These are phyloP conservation scores for Closterium sp. DNA, from an alignment of 139 green algal species.

Conservation along the genomic window DNA sequence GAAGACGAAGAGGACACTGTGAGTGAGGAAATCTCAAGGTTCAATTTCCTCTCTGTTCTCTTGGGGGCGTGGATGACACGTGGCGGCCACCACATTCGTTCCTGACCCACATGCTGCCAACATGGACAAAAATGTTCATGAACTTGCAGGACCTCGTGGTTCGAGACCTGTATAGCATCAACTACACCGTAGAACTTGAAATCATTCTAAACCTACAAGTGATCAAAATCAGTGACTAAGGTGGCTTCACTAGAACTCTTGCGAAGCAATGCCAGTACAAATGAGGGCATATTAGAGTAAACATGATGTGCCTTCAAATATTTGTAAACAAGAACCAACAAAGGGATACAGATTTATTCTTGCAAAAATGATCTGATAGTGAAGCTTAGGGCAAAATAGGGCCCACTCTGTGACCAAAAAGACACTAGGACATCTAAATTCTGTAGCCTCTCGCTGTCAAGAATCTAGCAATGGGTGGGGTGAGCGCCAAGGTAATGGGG, in stretches of 20 bases:
- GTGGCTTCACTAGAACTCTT: too few relatives aligned
- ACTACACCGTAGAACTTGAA: too few relatives aligned
- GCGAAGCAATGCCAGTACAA: too few relatives aligned
- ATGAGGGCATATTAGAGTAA: too few relatives aligned
- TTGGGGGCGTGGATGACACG: neutral
- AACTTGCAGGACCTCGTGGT: neutral
- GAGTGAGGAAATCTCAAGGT: neutral
- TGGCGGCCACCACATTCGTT: neutral
- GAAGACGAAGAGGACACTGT: too few relatives aligned
- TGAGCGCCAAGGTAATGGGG: slow-evolving; percentile 6
- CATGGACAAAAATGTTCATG: neutral
- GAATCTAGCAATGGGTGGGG: neutral
- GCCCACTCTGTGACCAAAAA: neutral
- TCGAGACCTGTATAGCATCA: too few relatives aligned
- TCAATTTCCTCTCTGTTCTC: neutral
- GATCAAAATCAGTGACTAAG: too few relatives aligned
- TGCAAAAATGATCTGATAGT: too few relatives aligned
- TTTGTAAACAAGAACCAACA: too few relatives aligned
- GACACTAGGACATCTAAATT: neutral
- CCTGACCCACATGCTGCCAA: neutral
- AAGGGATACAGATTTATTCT: too few relatives aligned
- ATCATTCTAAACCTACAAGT: too few relatives aligned
- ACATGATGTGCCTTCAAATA: too few relatives aligned
- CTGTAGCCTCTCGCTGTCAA: neutral
- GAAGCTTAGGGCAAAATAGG: neutral